Conservation (phyloP, 352 stramenopile species). For the Pythium graminicola region DNA sequence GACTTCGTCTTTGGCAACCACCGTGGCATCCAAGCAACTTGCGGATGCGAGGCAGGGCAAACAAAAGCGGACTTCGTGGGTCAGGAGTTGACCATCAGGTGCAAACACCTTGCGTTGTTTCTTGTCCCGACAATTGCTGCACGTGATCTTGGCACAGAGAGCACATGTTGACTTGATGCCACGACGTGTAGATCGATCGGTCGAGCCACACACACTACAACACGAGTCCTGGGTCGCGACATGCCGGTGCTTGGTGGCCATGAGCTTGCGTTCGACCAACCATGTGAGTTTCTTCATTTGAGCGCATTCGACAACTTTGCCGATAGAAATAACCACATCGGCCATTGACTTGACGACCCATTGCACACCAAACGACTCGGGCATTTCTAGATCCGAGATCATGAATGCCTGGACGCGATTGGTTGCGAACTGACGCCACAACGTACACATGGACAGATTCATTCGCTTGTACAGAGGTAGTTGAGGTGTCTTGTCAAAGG, state of each 20-base stretch:
- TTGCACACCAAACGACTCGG: conserved; percentile 21
- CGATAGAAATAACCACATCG: conserved; percentile 28
- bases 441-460: conserved; percentile 45
- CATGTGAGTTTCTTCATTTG: conserved; percentile 55
- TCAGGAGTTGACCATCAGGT: conserved; percentile 1
- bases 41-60: not conserved
- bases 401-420: not conserved
- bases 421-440: conserved; percentile 30
- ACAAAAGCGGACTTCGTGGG: conserved; percentile 7
- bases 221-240: not conserved
- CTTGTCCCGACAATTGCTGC: conserved; percentile 3
- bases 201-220: conserved; percentile 4
- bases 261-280: conserved; percentile 16
- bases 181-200: not conserved
- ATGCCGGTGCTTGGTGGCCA: not conserved
- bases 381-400: conserved; percentile 2
- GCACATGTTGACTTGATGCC: conserved; percentile 7
- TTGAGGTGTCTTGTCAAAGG: conserved; percentile 40
- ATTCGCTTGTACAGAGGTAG: conserved; percentile 30
- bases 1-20: conserved; percentile 1
- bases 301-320: conserved; percentile 33
- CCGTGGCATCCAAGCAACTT: not conserved
- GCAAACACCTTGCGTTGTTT: not conserved
- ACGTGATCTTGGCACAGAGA: conserved; percentile 2
- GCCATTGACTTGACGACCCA: conserved; percentile 35